Base-by-base conservation (phyloP, 1,284 basidiomycete species). In the Porogramme epimiltina region DNA sequence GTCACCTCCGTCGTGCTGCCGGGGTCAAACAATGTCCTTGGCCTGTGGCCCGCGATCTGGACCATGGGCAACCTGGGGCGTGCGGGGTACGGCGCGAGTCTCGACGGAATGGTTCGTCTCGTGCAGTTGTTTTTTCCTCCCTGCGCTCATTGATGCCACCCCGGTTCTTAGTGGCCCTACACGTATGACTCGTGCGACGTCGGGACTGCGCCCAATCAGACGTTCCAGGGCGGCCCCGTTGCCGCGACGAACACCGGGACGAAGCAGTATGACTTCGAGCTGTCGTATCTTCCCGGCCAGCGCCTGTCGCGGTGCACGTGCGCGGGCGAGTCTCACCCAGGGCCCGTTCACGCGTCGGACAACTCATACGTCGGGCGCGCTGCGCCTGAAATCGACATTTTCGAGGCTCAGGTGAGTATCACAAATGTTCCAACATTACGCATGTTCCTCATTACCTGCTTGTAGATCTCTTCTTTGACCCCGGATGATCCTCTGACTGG, bases 311-410 rank as follows among this genome's bases (percentile, higher is more conserved):
- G 88, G 0, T 96, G 93, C 70, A 93, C 93, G 0, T 96, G 93
- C 65, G 75, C 84, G 0, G 80, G 80, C n/a, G 82, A 85, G 47
- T 82, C 85, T 42, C 93, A 96, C 64, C 93, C 93, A 0, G 93
- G 93, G 0, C 93, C 93, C 11, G 74, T 64, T 38, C 70, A 73
- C 47, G 52, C 61, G 26, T 76, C 80, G 60, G 52, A 62, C 23
- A 77, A 81, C 61, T 79, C 79, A 9, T 87, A 77, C 47, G 80
- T 82, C 6, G 93, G 93, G n/a, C 81, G 93, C 46, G 79, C 85
- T 2, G 89, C 90, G 1, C 92, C 93, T 0, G 92, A 95, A 73
- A 91, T 95, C 59, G 91, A 94, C 69, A 78, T 93, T 37, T 72
- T 93, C 56, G 92, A 94, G 16, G 70, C 69, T 6, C 55, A 57